Percentiles rank a stretch among this genome's conserved stretches.
phyloP scores from a whole-genome alignment of 2,329 filamentous ascomycete species.

The Pseudogymnoascus sp. region DNA sequence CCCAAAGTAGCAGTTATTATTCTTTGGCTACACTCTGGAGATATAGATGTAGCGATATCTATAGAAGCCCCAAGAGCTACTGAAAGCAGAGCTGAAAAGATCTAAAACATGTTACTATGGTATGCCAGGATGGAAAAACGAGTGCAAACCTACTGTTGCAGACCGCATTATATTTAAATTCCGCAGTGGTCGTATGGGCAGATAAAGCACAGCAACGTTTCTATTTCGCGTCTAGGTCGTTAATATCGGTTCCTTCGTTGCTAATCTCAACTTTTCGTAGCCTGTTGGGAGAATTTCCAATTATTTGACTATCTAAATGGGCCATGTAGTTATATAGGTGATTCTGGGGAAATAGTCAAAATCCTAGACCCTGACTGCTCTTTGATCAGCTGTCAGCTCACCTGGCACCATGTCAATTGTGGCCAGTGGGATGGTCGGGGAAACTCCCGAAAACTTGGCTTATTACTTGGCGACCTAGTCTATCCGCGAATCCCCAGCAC shows the following conservation, averaged over 20 bases:
- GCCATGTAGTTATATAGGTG: background rate
- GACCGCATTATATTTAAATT: background rate
- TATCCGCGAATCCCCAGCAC: background rate
- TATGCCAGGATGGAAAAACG: background rate
- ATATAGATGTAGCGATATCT: background rate
- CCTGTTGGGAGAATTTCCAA: background rate
- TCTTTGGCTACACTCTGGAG: background rate
- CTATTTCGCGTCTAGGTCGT: background rate
- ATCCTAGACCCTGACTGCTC: no score
- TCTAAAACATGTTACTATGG: background rate
- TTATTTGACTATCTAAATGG: background rate
- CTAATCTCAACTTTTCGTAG: background rate
- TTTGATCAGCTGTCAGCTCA: no score
- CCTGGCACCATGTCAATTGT: background rate
- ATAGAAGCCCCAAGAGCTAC: background rate
- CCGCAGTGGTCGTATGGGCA: background rate
- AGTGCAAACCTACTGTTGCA: background rate
- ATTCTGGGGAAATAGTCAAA: background rate
- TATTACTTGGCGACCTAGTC: background rate
- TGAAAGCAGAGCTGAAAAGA: background rate
- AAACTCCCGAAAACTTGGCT: background rate
- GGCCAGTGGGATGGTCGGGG: background rate
- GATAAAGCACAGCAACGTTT: background rate
- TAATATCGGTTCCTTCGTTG: background rate
- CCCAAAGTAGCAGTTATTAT: background rate